phyloP scores from a whole-genome alignment of 495 filamentous ascomycete species.

The Chaetomium tenue region DNA sequence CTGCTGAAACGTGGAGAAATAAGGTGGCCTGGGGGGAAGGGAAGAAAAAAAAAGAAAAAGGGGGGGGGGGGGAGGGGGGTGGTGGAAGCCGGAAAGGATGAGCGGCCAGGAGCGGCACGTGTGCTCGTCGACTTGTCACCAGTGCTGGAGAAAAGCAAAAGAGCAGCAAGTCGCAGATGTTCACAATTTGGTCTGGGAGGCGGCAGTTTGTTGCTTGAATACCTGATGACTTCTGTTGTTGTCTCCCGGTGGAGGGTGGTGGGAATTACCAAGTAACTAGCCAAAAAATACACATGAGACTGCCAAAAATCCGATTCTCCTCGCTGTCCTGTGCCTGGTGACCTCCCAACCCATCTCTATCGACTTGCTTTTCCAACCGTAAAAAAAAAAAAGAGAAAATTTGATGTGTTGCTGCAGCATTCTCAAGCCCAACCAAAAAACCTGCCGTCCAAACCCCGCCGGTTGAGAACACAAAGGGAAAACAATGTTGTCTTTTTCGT shows the following conservation, averaged over 20 bases:
- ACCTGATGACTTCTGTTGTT: background rate
- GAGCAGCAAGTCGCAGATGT: background rate
- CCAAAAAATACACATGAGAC: constrained; percentile 3
- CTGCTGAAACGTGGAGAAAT: constrained; percentile 17
- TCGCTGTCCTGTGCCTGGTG: constrained; percentile 1
- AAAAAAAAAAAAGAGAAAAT: background rate
- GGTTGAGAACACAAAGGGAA: constrained; percentile 11
- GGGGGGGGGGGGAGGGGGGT: too few relatives aligned
- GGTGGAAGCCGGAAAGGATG: background rate
- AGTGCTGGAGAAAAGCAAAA: background rate
- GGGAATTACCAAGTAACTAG: background rate
- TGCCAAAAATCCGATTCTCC: background rate
- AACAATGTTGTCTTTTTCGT: constrained; percentile 5
- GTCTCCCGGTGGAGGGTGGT: background rate
- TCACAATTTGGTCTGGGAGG: background rate
- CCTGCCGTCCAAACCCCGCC: background rate
- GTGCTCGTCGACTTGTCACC: constrained; percentile 2
- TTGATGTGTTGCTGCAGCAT: constrained; percentile 3
- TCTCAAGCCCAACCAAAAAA: constrained; percentile 1
- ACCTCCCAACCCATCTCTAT: constrained; percentile 2
- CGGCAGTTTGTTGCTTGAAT: background rate
- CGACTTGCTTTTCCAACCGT: background rate
- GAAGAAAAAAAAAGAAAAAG: too few relatives aligned
- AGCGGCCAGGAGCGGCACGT: constrained; percentile 1
- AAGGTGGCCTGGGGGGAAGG: background rate